Conservation (phyloP, 495 filamentous ascomycete genomes). For the Antarctomyces pellizariae region DNA sequence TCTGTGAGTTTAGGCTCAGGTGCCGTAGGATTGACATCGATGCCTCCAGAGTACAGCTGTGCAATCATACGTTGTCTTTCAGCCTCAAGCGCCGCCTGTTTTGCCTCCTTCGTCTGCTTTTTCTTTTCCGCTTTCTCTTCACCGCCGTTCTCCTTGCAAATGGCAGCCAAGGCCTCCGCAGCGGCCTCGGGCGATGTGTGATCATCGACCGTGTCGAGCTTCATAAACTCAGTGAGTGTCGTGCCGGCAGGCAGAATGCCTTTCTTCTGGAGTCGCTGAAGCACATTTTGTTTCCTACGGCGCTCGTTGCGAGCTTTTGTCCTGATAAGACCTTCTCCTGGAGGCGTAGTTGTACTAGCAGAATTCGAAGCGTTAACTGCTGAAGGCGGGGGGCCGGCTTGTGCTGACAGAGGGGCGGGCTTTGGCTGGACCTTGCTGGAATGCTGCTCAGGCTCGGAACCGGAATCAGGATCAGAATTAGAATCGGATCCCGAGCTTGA, state of each 20-base stretch:
- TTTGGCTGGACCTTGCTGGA: conserved; percentile 8
- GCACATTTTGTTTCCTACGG: conserved; percentile 21
- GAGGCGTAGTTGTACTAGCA: conserved; percentile 3
- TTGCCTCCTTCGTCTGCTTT: conserved; percentile 3
- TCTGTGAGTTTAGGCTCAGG: neutral
- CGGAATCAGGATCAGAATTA: conserved; percentile 13
- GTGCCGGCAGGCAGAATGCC: conserved; percentile 24
- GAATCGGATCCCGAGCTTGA: conserved; percentile 13
- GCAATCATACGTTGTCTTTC: conserved; percentile 26
- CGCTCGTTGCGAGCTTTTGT: conserved; percentile 33
- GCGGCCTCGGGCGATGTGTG: conserved; percentile 9
- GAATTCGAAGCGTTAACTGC: neutral
- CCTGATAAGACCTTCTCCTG: conserved; percentile 18
- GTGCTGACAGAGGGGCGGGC: neutral
- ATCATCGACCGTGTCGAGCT: conserved; percentile 11
- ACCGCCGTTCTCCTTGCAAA: conserved; percentile 5
- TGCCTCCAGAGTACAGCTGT: conserved; percentile 25
- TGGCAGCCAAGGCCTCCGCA: conserved; percentile 5
- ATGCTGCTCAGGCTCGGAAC: conserved; percentile 7
- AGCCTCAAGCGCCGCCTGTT: conserved; percentile 21
- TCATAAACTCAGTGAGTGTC: conserved; percentile 22
- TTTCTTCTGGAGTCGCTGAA: conserved; percentile 24
- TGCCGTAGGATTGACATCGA: conserved; percentile 18
- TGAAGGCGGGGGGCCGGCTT: neutral
- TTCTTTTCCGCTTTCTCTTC: conserved; percentile 3